Evolutionary conservation across 306 rosid genomes (phyloP).

Genomic region (Quercus aquifolioides): DNA sequence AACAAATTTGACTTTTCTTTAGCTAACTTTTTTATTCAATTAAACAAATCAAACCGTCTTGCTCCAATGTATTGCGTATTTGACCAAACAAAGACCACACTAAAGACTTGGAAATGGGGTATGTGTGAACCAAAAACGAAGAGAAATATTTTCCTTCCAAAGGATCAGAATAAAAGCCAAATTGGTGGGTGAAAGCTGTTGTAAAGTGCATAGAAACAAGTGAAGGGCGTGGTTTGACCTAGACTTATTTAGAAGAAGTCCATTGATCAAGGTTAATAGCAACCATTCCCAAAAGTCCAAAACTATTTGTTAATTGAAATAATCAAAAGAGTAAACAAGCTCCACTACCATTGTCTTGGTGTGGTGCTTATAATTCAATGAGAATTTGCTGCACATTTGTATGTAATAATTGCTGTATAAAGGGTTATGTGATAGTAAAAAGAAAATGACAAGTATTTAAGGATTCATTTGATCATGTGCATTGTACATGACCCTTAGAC

Average conservation of each 20-base stretch:
- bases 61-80: background rate
- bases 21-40: background rate
- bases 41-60: background rate
- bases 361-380: too few species aligned
- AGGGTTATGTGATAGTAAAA: fast-evolving
- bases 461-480: fast-evolving
- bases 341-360: too few species aligned
- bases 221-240: background rate
- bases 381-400: too few species aligned
- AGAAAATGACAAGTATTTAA: too few species aligned
- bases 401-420: too few species aligned
- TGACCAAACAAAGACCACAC: conserved; percentile 11
- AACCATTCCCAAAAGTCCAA: background rate
- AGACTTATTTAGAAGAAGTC: background rate
- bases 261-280: conserved; percentile 4
- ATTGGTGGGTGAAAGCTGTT: conserved; percentile 9
- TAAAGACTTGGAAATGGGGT: background rate
- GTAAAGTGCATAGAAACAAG: conserved; percentile 23
- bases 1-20: background rate
- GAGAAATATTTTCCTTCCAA: conserved; percentile 11
- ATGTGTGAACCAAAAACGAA: background rate
- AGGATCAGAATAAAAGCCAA: conserved; percentile 4
- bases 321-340: background rate
- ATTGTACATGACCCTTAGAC: fast-evolving
- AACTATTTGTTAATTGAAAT: background rate